Percentiles rank a stretch among this genome's conserved stretches.
These are phyloP conservation scores for Penicillium capsulatum DNA, from an alignment of 2,329 filamentous ascomycete genomes.

Conservation along the genomic window DNA sequence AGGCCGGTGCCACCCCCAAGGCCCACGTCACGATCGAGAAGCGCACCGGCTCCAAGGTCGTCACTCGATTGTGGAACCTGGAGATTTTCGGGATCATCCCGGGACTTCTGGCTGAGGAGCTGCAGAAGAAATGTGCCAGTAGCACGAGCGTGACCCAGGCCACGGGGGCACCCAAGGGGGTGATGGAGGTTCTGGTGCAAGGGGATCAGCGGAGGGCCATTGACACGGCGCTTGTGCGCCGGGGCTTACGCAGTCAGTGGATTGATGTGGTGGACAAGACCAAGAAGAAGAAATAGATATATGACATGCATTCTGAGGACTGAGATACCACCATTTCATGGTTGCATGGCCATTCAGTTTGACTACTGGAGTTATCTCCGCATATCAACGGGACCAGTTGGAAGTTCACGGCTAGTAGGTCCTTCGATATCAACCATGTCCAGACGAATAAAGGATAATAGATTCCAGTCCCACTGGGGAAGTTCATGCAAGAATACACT, in stretches of 20 bases:
- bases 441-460: no score
- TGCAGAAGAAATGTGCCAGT: slow-evolving; percentile 65
- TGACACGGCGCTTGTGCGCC: slow-evolving; percentile 55
- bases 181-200: slow-evolving; percentile 65
- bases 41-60: slow-evolving; percentile 62
- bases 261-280: slow-evolving; percentile 65
- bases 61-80: slow-evolving; percentile 59
- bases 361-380: no score
- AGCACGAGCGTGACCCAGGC: slow-evolving; percentile 61
- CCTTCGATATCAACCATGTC: no score
- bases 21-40: slow-evolving; percentile 59
- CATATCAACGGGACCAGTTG: no score
- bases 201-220: slow-evolving; percentile 62
- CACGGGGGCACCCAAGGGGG: slow-evolving; percentile 58
- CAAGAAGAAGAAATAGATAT: slow-evolving; percentile 56
- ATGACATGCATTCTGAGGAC: no score
- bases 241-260: slow-evolving; percentile 58
- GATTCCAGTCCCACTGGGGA: no score
- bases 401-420: no score
- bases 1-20: slow-evolving; percentile 58
- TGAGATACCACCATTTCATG: no score
- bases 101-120: slow-evolving; percentile 58
- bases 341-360: no score
- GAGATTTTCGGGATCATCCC: slow-evolving; percentile 61
- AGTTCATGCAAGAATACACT: no score